Conservation (phyloP, 345 rosid species). For the Populus davidiana region DNA sequence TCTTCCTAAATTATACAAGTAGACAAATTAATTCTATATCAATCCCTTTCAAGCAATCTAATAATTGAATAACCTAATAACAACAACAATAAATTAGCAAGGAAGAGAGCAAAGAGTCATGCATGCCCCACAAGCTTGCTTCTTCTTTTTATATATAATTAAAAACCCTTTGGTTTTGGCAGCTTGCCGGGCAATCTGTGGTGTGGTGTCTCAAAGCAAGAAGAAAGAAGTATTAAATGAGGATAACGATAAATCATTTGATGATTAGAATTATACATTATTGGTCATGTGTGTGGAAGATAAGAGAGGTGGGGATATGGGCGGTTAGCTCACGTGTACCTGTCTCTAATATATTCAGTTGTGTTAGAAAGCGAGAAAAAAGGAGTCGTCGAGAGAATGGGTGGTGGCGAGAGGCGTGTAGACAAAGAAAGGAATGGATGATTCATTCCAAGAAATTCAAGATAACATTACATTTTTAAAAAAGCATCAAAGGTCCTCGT, state of each 20-base stretch:
- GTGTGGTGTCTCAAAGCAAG: neutral
- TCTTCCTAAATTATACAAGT: too few species aligned
- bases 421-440: conserved; percentile 51
- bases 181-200: conserved; percentile 9
- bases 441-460: neutral
- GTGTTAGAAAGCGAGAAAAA: conserved; percentile 16
- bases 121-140: conserved; percentile 15
- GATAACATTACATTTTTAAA: neutral
- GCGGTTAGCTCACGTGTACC: conserved; percentile 92
- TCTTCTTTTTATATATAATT: neutral
- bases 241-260: conserved; percentile 35
- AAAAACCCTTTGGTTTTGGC: neutral
- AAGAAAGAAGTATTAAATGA: neutral
- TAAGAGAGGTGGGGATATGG: conserved; percentile 47
- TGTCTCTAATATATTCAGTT: conserved; percentile 43
- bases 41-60: too few species aligned
- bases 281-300: conserved; percentile 41
- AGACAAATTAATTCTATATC: too few species aligned
- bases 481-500: neutral
- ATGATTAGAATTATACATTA: conserved; percentile 16
- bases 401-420: conserved; percentile 46
- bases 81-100: neutral
- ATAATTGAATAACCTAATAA: too few species aligned
- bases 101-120: neutral
- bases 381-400: conserved; percentile 1